Evolutionary conservation across 306 rosid species (phyloP), one percentile per base, ranked within the genome.

Genomic region (Luffa aegyptiaca): DNA sequence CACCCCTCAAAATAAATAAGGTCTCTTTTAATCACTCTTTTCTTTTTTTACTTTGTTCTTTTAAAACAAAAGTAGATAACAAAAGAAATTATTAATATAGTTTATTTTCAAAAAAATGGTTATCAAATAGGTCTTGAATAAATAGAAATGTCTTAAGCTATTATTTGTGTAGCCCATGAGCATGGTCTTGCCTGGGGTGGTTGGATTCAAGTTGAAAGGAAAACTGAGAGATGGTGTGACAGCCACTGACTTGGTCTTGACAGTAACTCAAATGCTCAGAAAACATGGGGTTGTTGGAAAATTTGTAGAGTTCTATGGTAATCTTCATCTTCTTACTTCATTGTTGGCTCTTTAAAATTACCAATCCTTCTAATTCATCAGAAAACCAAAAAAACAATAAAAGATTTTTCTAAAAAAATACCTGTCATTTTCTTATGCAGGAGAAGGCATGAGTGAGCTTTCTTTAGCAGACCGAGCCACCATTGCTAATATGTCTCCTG

Each of bases 261-360:
- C 97, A 65, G 97, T 91, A 74, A 92, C 98, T 65, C 95, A 94
- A 91, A 91, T 91, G 81, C 90, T 92, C 56, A 84, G 97, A 84
- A 94, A 94, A 90, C 97, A 94, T 53, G 98, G 97, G 20, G 93
- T 91, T 79, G 97, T 92, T 66, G 97, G 98, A 80, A 94, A 94
- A 83, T 94, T 92, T 82, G 97, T 92, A 70, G 98, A 94, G 85
- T 91, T 92, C 77, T 94, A 90, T 87, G 98, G 97, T 91, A 91
- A 84, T 39, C 33, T 72, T 52, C 62, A 31, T 33, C 2, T 52
- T 14, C 20, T 49, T 53, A 75, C 65, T 18, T 76, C 46, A 3
- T 33, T 18, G 41, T 49, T 55, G 10, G 45, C 16, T 55, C 31
- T 76, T 55, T 41, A 53, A 21, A 57, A 77, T 53, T 26, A 53